Evolutionary conservation across 768 basidiomycete genomes (phyloP), one percentile per base, ranked within the genome.

Genomic region (Saitozyma sp.): DNA sequence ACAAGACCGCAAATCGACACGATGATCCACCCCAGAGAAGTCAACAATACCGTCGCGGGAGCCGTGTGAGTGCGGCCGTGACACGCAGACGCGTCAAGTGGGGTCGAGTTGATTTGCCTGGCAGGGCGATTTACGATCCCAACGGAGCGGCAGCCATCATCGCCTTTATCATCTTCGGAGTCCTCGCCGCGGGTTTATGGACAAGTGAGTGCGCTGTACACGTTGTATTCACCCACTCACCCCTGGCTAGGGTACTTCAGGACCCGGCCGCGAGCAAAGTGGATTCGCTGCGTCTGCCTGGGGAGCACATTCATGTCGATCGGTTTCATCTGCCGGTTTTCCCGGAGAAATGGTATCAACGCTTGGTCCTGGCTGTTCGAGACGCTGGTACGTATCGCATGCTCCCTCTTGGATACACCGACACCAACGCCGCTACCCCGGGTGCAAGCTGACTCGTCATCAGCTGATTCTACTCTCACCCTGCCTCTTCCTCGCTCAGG

Each of bases 401-500:
- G 29, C 29, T 29, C 29, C 29, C 29, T 29, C 29, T 29, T 5
- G 29, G 29, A 29, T 5, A 29, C 29, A 29, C 29, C 2, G 5
- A 5, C 29, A 29, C 29, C 29, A 5, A 29, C 29, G 29, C 5
- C 29, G 29, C 5, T 29, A 29, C 2, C 2, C 29, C 5, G 29
- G 5, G 5, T 29, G 29, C 2, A 29, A 29, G 29, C 29, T 29
- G 5, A 29, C 29, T 2, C 29, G 29, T 29, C 29, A 5, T 5
- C 57, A 75, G 71, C 64, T 75, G 50, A 68, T 70, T 37, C 65
- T 75, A 9, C 57, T 71, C 11, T 70, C 73, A 4, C 88, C 88
- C 6, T 90, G 89, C 72, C 87, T 86, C 19, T 89, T 89, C 78
- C 65, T 78, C 19, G 76, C 78, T 3, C 63, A 86, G 11, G 83